phyloP scores from a whole-genome alignment of 2,329 filamentous ascomycete genomes.

The Penicillium sp. region DNA sequence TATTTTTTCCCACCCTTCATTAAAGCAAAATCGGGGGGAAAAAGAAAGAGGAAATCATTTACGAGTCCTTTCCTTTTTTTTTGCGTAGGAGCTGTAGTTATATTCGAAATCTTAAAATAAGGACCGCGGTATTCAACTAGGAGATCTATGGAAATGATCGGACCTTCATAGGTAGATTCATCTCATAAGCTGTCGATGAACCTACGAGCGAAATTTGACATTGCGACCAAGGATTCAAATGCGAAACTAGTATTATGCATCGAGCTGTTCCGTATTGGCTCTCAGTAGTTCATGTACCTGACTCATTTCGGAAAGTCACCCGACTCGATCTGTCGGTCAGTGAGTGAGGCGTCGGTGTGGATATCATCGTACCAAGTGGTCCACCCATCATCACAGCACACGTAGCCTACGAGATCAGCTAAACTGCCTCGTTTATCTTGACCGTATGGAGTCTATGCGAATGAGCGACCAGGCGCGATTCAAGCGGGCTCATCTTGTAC shows the following conservation, averaged over 20 bases:
- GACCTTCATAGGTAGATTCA: neutral
- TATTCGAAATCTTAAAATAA: neutral
- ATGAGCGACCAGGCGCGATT: slow-evolving; percentile 6
- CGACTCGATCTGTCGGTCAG: slow-evolving; percentile 9
- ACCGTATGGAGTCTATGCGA: slow-evolving; percentile 11
- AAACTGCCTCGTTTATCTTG: slow-evolving; percentile 8
- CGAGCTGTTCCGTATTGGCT: no score
- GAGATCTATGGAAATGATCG: neutral
- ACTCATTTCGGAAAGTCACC: neutral
- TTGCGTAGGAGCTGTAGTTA: neutral
- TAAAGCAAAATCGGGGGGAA: no score
- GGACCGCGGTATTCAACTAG: neutral
- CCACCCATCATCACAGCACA: slow-evolving; percentile 29
- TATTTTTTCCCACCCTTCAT: neutral
- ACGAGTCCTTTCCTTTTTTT: neutral
- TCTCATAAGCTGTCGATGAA: no score
- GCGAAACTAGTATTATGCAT: no score
- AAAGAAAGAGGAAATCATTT: neutral
- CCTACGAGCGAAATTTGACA: no score
- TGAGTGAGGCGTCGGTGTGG: slow-evolving; percentile 9
- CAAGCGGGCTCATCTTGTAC: neutral
- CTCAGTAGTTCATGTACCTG: neutral
- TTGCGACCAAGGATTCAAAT: no score
- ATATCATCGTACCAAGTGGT: slow-evolving; percentile 6
- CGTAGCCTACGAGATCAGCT: slow-evolving; percentile 26